Evolutionary conservation across 768 basidiomycete species (phyloP).

Genomic region (Russula ochroleuca): DNA sequence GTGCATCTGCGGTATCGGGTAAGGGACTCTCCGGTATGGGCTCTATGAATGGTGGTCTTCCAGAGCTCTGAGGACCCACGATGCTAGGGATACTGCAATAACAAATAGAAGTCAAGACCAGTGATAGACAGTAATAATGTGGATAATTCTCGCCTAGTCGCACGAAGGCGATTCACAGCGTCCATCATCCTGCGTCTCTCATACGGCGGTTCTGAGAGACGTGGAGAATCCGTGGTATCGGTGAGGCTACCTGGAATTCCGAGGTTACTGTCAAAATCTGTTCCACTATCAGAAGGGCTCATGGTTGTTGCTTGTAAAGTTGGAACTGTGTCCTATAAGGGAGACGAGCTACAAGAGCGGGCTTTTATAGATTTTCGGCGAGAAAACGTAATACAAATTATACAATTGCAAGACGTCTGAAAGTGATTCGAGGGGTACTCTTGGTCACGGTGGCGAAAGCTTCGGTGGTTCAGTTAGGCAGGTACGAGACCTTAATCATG

Average conservation of each 20-base stretch:
- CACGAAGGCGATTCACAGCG: not conserved
- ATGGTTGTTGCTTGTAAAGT: not conserved
- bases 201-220: not conserved
- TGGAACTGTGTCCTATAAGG: not conserved
- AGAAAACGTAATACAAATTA: not conserved
- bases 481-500: not conserved
- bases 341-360: too few relatives aligned
- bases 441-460: not conserved
- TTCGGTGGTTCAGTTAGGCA: not conserved
- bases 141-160: not conserved
- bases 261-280: not conserved
- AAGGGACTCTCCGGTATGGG: constrained; percentile 67
- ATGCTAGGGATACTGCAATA: constrained; percentile 53
- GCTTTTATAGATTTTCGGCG: not conserved
- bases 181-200: not conserved
- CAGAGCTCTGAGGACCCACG: constrained; percentile 66
- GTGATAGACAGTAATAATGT: too few relatives aligned
- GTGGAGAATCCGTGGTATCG: not conserved
- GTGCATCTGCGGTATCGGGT: constrained; percentile 30
- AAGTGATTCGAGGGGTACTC: not conserved
- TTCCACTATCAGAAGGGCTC: not conserved
- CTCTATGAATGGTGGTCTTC: constrained; percentile 75
- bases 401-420: not conserved
- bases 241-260: not conserved
- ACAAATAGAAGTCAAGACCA: not conserved